These are phyloP conservation scores for Balansia obtecta DNA, from an alignment of 2,329 filamentous ascomycete genomes.

Conservation along the genomic window DNA sequence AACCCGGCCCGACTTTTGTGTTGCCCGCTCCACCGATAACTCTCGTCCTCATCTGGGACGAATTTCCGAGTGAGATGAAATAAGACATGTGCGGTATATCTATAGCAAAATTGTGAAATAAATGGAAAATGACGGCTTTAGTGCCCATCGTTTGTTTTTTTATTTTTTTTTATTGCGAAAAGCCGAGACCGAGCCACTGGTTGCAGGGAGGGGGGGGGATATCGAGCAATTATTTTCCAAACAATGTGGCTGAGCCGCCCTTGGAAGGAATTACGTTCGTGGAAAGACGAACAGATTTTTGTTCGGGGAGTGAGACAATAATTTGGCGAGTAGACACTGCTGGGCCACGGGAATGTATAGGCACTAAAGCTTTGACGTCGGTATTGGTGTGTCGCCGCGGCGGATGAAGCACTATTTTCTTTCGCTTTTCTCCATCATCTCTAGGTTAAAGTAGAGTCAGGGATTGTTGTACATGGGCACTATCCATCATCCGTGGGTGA, in stretches of 20 bases:
- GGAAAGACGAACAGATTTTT: not conserved
- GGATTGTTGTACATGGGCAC: constrained; percentile 9
- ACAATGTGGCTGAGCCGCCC: not conserved
- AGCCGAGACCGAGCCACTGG: not conserved
- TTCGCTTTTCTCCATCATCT: constrained; percentile 10
- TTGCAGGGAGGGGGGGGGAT: not conserved
- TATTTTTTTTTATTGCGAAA: too few species aligned
- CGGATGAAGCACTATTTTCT: not conserved
- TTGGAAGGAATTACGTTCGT: not conserved
- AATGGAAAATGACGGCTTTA: not conserved
- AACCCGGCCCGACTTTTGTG: not conserved
- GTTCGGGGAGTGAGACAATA: not conserved
- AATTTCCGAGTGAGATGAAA: not conserved
- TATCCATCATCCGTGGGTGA: constrained; percentile 6
- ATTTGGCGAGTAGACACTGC: not conserved
- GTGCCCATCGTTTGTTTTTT: not conserved
- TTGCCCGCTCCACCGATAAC: not conserved
- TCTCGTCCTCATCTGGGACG: not conserved
- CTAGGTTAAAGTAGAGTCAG: constrained; percentile 12
- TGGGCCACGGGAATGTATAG: not conserved
- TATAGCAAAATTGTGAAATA: not conserved
- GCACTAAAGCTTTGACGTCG: not conserved
- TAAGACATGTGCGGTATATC: not conserved
- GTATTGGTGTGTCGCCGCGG: not conserved
- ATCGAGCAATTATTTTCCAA: not conserved